Conservation (phyloP, 805 yeast species). For the Lipomyces oligophaga region DNA sequence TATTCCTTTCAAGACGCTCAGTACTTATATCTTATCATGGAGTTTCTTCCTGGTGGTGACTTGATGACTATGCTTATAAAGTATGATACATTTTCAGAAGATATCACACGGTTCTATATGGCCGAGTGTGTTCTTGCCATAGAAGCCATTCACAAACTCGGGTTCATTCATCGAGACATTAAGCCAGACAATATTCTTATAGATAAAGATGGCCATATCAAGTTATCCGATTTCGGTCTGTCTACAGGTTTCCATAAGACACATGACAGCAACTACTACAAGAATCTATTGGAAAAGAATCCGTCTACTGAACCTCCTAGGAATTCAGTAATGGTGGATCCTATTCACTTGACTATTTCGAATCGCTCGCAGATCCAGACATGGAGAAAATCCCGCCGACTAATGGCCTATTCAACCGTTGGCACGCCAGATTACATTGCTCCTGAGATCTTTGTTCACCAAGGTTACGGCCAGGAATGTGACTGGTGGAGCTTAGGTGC, state of each 20-base stretch:
- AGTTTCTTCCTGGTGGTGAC: conserved; percentile 79
- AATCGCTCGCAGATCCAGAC: conserved; percentile 93
- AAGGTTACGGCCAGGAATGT: conserved; percentile 95
- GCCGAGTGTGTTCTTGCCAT: conserved; percentile 95
- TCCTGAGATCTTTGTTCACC: conserved; percentile 87
- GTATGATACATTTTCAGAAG: conserved; percentile 92
- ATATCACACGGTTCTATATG: conserved; percentile 81
- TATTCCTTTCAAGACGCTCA: conserved; percentile 78
- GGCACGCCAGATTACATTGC: conserved; percentile 97
- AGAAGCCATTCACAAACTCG: conserved; percentile 87
- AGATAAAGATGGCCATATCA: conserved; percentile 70
- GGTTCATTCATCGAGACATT: conserved; percentile 93
- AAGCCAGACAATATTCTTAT: conserved; percentile 94
- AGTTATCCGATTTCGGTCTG: conserved; percentile 70
- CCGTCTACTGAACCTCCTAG: conserved; percentile 42
- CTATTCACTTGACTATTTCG: conserved; percentile 91
- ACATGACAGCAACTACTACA: conserved; percentile 83
- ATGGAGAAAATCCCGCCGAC: conserved; percentile 85
- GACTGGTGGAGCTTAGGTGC: conserved; percentile 99
- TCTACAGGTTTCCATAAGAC: conserved; percentile 93
- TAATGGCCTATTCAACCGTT: conserved; percentile 94
- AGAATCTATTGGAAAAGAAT: conserved; percentile 66
- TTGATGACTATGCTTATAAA: conserved; percentile 92
- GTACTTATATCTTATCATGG: conserved; percentile 75
- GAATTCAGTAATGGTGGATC: conserved; percentile 85